A percentile compares a stretch with the other conserved stretches of the same genome.
Conservation (phyloP, 768 basidiomycete genomes). For the Pulveroboletus sp. region DNA sequence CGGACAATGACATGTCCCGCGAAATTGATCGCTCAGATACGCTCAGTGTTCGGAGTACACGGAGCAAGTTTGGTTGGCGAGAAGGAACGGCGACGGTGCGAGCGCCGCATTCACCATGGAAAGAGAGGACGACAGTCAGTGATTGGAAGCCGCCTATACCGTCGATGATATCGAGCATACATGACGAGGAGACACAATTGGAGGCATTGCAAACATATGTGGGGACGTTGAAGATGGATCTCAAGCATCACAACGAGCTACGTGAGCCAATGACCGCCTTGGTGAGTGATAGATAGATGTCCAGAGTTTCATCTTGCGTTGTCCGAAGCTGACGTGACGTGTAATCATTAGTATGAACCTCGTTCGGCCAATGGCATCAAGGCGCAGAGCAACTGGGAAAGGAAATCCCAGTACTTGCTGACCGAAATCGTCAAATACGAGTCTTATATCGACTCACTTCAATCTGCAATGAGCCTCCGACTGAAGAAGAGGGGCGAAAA, state of each 20-base stretch:
- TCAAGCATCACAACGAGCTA: conserved; percentile 78
- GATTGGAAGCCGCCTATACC: conserved; percentile 94
- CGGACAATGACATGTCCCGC: conserved; percentile 54
- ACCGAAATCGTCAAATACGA: conserved; percentile 95
- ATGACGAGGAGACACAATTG: conserved; percentile 91
- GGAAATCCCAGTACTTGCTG: conserved; percentile 82
- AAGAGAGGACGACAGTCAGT: conserved; percentile 72
- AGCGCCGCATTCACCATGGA: conserved; percentile 63
- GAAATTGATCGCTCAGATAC: conserved; percentile 52
- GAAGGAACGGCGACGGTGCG: conserved; percentile 65
- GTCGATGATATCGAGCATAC: conserved; percentile 74
- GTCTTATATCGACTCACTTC: conserved; percentile 88
- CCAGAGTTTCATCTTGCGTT: neutral
- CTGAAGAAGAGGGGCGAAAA: conserved; percentile 91
- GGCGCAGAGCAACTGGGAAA: conserved; percentile 88
- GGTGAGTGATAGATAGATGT: conserved; percentile 38
- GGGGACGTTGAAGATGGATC: conserved; percentile 64
- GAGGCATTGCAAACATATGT: conserved; percentile 87
- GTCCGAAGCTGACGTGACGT: too few species aligned
- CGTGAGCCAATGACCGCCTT: conserved; percentile 77
- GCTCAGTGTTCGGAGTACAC: conserved; percentile 69
- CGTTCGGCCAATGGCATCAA: conserved; percentile 69
- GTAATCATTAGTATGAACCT: conserved; percentile 53
- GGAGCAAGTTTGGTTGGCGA: conserved; percentile 71
- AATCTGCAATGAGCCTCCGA: conserved; percentile 75